Conservation (phyloP, 257 asterid genomes). For the Nicotiana undulata region DNA sequence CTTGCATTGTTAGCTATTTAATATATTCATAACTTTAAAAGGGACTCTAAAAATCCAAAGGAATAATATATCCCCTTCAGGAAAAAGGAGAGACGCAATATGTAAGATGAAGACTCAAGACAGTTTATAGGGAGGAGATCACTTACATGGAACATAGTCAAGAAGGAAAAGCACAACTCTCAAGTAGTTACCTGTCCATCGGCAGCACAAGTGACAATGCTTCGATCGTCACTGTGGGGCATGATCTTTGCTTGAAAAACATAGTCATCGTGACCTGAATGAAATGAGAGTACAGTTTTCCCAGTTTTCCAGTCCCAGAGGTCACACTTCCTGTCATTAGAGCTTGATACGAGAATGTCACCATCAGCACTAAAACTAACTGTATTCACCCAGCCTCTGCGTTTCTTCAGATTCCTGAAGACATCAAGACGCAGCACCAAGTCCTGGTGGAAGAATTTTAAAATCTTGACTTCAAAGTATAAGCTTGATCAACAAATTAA, state of each 20-base stretch:
- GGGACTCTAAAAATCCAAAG: background rate
- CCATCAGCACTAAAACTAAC: constrained; percentile 61
- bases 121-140: background rate
- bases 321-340: constrained; percentile 65
- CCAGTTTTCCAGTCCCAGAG: background rate
- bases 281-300: constrained; percentile 31
- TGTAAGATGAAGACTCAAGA: background rate
- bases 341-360: constrained; percentile 66
- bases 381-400: constrained; percentile 80
- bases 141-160: background rate
- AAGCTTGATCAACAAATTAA: background rate
- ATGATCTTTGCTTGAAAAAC: constrained; percentile 78
- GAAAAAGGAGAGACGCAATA: background rate
- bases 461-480: background rate
- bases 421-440: constrained; percentile 71
- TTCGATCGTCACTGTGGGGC: constrained; percentile 63
- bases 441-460: constrained; percentile 31
- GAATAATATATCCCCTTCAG: background rate
- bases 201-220: constrained; percentile 82
- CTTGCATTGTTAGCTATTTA: background rate
- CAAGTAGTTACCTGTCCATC: constrained; percentile 71
- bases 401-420: constrained; percentile 53
- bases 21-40: background rate
- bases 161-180: background rate
- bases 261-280: constrained; percentile 65